Conservation (phyloP, 2,329 filamentous ascomycete species). For the Pseudogymnoascus sp. region DNA sequence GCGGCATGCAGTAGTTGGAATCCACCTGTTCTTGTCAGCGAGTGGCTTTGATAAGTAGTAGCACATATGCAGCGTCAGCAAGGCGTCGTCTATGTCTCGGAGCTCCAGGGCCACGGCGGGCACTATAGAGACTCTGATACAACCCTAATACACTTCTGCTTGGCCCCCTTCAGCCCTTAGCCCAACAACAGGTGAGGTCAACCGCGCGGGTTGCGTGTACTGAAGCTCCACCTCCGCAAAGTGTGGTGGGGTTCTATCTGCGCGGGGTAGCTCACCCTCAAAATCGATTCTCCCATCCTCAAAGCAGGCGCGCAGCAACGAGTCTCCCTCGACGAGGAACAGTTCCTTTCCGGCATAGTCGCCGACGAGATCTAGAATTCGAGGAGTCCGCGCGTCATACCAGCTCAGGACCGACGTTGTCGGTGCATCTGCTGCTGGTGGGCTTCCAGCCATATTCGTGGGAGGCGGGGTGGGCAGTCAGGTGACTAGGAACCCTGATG, state of each 20-base stretch:
- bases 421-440: neutral
- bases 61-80: constrained; percentile 10
- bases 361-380: constrained; percentile 57
- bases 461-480: constrained; percentile 3
- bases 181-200: neutral
- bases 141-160: neutral
- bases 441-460: constrained; percentile 9
- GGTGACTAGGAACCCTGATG: constrained; percentile 5
- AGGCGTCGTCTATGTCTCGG: neutral
- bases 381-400: constrained; percentile 36
- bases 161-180: neutral
- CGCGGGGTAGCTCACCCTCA: constrained; percentile 31
- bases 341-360: constrained; percentile 68
- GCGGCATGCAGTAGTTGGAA: constrained; percentile 65
- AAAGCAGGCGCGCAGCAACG: constrained; percentile 58
- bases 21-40: constrained; percentile 36
- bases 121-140: neutral
- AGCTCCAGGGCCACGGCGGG: neutral
- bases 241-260: neutral
- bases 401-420: constrained; percentile 21
- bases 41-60: neutral
- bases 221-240: neutral
- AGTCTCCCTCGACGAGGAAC: constrained; percentile 67
- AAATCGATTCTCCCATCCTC: constrained; percentile 57
- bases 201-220: neutral